Evolutionary conservation across 176 grass and related monocot genomes (phyloP).

Genomic region (Musa itinerans): DNA sequence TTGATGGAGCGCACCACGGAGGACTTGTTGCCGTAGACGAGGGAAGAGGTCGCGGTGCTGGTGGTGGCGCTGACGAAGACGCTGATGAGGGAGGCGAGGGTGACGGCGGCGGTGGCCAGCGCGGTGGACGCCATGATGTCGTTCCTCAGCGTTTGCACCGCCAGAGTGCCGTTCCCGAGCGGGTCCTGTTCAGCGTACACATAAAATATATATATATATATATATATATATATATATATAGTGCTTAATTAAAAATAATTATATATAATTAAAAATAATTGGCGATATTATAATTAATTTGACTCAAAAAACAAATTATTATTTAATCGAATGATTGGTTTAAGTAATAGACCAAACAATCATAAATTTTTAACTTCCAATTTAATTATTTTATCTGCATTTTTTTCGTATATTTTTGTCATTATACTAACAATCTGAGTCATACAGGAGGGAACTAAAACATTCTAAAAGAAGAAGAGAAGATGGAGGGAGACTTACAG

Average conservation of each 20-base stretch:
- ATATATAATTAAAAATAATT: too few species aligned
- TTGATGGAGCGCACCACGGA: conserved; percentile 39
- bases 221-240: too few species aligned
- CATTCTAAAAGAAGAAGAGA: neutral
- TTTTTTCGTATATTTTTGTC: too few species aligned
- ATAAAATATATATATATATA: too few species aligned
- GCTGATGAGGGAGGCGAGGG: conserved; percentile 54
- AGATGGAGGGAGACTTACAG: conserved; percentile 23
- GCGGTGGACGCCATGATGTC: conserved; percentile 92
- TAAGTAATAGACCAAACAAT: too few species aligned
- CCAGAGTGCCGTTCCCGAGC: conserved; percentile 62
- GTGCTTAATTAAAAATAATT: neutral
- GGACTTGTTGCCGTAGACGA: conserved; percentile 65
- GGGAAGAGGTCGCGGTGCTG: neutral
- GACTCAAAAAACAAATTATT: too few species aligned
- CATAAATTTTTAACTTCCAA: too few species aligned
- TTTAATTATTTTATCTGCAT: too few species aligned
- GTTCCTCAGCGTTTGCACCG: conserved; percentile 68
- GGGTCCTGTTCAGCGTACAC: conserved; percentile 28
- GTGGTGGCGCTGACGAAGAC: conserved; percentile 53
- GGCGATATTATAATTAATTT: too few species aligned
- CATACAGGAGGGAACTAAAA: too few species aligned
- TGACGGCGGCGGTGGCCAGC: conserved; percentile 68
- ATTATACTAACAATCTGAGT: too few species aligned
- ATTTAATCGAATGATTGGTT: too few species aligned